phyloP scores from a whole-genome alignment of 148 eudicot species.

The Vaccinium myrtillus region DNA sequence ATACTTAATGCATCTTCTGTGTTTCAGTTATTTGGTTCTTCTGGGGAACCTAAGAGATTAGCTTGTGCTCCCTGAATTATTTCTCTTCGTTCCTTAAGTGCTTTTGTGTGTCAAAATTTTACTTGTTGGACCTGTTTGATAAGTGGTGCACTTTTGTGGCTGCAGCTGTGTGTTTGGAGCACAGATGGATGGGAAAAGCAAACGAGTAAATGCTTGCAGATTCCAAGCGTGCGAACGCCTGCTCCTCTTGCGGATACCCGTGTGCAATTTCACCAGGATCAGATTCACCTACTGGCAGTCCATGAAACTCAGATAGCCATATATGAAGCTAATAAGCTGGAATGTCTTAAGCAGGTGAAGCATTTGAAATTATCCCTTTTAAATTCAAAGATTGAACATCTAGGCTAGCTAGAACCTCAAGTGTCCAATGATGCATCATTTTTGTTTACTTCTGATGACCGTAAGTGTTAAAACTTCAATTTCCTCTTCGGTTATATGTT shows the following conservation, averaged over 20 bases:
- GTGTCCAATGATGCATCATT: neutral
- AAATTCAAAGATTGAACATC: neutral
- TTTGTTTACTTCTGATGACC: neutral
- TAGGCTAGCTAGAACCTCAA: neutral
- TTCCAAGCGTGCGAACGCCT: constrained; percentile 28
- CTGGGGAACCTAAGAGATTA: neutral
- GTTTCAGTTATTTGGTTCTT: neutral
- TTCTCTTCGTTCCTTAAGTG: neutral
- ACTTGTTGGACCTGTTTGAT: neutral
- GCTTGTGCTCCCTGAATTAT: neutral
- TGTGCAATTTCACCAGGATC: constrained; percentile 39
- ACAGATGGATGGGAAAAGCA: constrained; percentile 42
- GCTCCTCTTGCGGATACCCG: constrained; percentile 29
- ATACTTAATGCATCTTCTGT: neutral
- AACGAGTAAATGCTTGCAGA: constrained; percentile 29
- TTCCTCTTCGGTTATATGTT: neutral
- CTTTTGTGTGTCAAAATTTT: neutral
- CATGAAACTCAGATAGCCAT: constrained; percentile 36
- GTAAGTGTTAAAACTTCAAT: neutral
- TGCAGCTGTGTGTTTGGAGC: constrained; percentile 43
- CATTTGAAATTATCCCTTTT: neutral
- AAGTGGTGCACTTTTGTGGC: constrained; percentile 7
- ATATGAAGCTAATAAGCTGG: constrained; percentile 38
- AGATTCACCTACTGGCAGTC: constrained; percentile 24
- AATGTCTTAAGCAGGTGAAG: constrained; percentile 35